Percentiles rank a stretch among this genome's conserved stretches.
phyloP scores from a whole-genome alignment of 2,329 filamentous ascomycete genomes.

The Colletotrichum ledebouriae region DNA sequence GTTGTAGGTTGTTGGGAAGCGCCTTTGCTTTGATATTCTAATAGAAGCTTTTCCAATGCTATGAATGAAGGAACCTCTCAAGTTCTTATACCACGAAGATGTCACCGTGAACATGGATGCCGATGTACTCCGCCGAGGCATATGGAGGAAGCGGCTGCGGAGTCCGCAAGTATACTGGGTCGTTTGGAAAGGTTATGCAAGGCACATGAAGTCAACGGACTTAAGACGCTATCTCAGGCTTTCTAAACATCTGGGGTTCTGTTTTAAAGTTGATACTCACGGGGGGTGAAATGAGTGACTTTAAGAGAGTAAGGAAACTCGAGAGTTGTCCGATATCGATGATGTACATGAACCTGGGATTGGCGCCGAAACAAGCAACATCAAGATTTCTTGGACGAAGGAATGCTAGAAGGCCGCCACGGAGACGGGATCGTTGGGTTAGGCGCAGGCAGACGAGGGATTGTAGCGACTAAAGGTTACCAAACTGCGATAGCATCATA shows the following conservation, averaged over 20 bases:
- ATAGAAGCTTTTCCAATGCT: conserved; percentile 1
- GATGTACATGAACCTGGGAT: conserved; percentile 10
- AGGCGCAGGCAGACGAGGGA: too few relatives aligned
- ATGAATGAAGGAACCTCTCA: conserved; percentile 1
- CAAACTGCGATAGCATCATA: too few relatives aligned
- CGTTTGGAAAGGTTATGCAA: background rate
- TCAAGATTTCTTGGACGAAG: too few relatives aligned
- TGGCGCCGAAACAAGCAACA: too few relatives aligned
- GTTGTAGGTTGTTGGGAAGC: background rate
- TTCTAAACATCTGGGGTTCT: background rate
- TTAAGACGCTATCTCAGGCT: conserved; percentile 10
- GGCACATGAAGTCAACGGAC: conserved; percentile 9
- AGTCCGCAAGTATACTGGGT: background rate
- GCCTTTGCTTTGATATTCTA: background rate
- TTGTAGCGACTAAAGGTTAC: too few relatives aligned
- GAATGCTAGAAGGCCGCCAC: too few relatives aligned
- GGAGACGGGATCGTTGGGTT: too few relatives aligned
- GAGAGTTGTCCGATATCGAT: background rate
- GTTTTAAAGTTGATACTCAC: background rate
- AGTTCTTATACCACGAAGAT: conserved; percentile 5
- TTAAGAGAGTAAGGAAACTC: too few relatives aligned
- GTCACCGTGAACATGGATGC: too few relatives aligned
- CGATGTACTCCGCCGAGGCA: background rate
- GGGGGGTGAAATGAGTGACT: conserved; percentile 10
- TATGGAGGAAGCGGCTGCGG: conserved; percentile 17